These are phyloP conservation scores for Priceomyces haplophilus DNA, from an alignment of 805 yeast genomes.

Conservation along the genomic window DNA sequence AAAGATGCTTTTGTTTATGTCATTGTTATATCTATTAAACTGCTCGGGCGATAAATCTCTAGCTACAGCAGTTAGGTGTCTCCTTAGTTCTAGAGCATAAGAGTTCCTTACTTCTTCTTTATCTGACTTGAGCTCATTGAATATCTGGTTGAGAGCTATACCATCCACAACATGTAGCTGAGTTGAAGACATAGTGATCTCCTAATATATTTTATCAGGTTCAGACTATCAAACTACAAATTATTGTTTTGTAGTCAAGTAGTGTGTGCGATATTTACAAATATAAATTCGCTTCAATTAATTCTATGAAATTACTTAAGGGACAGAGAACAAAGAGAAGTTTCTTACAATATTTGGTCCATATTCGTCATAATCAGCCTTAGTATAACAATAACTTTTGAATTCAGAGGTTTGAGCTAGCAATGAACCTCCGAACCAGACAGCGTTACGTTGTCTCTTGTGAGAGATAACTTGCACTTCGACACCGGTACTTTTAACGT, in stretches of 20 bases:
- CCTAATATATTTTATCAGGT: neutral
- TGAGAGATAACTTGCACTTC: conserved; percentile 96
- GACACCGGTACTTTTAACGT: conserved; percentile 84
- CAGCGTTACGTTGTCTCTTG: conserved; percentile 97
- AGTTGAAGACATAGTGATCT: conserved; percentile 21
- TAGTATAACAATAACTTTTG: conserved; percentile 93
- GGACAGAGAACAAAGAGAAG: conserved; percentile 90
- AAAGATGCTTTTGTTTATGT: conserved; percentile 81
- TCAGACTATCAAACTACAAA: neutral
- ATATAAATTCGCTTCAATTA: conserved; percentile 44
- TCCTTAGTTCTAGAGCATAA: conserved; percentile 70
- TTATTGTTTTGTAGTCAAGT: neutral
- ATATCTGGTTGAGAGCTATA: conserved; percentile 51
- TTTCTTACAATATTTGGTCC: conserved; percentile 98
- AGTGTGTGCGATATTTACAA: conserved; percentile 1
- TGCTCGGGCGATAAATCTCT: conserved; percentile 82
- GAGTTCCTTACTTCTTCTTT: conserved; percentile 42
- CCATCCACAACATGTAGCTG: conserved; percentile 42
- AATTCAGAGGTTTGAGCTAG: conserved; percentile 97
- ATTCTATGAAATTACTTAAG: conserved; percentile 42
- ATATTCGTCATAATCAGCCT: conserved; percentile 94
- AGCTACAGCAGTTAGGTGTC: conserved; percentile 66
- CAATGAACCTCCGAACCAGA: conserved; percentile 98
- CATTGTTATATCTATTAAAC: conserved; percentile 75
- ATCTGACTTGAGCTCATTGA: conserved; percentile 45